A percentile compares a stretch with the other conserved stretches of the same genome.
Evolutionary conservation across 352 stramenopile genomes (phyloP).

Genomic region (Phytophthora pinifolia): DNA sequence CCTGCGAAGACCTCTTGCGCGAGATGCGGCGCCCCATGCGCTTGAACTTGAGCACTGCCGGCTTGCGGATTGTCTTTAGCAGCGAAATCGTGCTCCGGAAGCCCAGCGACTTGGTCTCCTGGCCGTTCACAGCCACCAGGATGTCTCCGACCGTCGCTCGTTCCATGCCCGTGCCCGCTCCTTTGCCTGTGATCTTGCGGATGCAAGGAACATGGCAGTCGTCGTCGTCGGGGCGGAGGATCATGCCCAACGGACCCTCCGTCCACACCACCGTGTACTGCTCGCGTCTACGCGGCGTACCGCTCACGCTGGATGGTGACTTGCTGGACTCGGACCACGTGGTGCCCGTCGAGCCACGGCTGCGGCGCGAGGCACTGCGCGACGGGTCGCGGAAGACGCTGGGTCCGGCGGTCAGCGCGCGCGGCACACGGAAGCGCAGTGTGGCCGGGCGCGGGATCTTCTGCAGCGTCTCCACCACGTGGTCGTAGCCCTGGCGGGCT

Average conservation of each 20-base stretch:
- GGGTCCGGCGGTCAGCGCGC: conserved; percentile 32
- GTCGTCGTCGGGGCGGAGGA: conserved; percentile 82
- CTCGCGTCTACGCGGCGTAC: conserved; percentile 49
- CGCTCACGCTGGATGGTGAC: conserved; percentile 25
- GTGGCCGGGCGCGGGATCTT: conserved; percentile 79
- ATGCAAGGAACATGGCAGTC: conserved; percentile 88
- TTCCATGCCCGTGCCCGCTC: conserved; percentile 83
- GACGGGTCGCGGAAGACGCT: conserved; percentile 34
- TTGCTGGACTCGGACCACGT: conserved; percentile 43
- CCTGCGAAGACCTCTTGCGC: conserved; percentile 48
- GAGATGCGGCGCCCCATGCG: conserved; percentile 78
- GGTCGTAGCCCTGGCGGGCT: conserved; percentile 82
- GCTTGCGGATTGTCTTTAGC: conserved; percentile 85
- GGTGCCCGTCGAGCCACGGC: conserved; percentile 44
- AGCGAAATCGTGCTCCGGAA: conserved; percentile 86
- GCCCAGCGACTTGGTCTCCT: conserved; percentile 82
- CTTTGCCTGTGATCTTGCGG: conserved; percentile 86
- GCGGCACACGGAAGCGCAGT: conserved; percentile 81
- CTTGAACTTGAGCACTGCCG: conserved; percentile 89
- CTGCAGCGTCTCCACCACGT: conserved; percentile 81
- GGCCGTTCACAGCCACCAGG: conserved; percentile 81
- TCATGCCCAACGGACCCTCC: conserved; percentile 83
- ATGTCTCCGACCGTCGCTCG: conserved; percentile 76
- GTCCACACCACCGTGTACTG: conserved; percentile 89
- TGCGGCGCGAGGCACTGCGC: conserved; percentile 30